phyloP scores from a whole-genome alignment of 208 protist genomes.

The Wallacemonas sp. region DNA sequence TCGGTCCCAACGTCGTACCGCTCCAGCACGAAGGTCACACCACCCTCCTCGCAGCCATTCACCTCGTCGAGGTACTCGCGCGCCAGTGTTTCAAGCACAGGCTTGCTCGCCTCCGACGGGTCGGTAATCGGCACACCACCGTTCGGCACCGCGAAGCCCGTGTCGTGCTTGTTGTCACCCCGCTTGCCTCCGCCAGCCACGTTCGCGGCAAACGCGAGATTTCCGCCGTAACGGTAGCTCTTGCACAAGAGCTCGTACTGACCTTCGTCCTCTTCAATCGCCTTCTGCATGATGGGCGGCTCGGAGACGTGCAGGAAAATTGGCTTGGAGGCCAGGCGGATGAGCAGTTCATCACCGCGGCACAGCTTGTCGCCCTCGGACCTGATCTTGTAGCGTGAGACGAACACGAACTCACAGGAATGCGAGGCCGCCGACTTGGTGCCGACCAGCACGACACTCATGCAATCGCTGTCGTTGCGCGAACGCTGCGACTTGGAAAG shows the following conservation, averaged over 20 bases:
- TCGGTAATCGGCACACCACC: background rate
- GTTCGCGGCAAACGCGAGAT: constrained; percentile 10
- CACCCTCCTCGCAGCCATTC: constrained; percentile 69
- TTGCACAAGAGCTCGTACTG: constrained; percentile 28
- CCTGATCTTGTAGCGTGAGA: constrained; percentile 77
- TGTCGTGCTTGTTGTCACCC: background rate
- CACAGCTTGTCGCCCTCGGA: constrained; percentile 66
- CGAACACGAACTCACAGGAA: constrained; percentile 60
- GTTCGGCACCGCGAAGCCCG: constrained; percentile 14
- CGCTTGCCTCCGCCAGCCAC: background rate
- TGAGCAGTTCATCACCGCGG: constrained; percentile 56
- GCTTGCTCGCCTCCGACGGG: background rate
- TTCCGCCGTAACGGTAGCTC: constrained; percentile 34
- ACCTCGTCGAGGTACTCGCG: constrained; percentile 60
- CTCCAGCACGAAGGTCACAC: constrained; percentile 58
- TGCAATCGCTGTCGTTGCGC: constrained; percentile 60
- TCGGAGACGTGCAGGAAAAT: constrained; percentile 69
- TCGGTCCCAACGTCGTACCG: constrained; percentile 68
- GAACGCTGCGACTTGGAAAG: constrained; percentile 52
- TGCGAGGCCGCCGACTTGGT: constrained; percentile 28
- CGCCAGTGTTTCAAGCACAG: constrained; percentile 27
- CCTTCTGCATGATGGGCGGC: constrained; percentile 21
- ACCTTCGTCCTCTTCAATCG: constrained; percentile 7
- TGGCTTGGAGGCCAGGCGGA: constrained; percentile 39
- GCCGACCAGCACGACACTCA: constrained; percentile 52